Percentiles rank a stretch among this genome's conserved stretches.
Conservation (phyloP, 257 asterid species). For the Ocimum tenuiflorum region DNA sequence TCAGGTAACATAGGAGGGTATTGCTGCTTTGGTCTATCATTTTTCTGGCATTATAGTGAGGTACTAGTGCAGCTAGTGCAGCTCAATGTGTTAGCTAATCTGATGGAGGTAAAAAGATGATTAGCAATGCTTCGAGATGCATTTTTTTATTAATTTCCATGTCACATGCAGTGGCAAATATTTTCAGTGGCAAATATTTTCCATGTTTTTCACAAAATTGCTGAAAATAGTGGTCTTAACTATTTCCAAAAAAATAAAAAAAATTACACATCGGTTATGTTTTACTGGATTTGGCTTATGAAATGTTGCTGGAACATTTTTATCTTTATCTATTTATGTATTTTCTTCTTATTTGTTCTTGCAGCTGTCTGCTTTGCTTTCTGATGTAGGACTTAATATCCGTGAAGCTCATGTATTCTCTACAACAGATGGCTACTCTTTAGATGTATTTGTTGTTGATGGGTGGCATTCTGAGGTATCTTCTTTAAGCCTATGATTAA, state of each 20-base stretch:
- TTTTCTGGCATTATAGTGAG: neutral
- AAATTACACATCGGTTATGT: neutral
- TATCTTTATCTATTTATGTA: neutral
- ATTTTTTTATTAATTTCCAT: no score
- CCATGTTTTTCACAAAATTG: no score
- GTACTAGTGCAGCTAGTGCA: neutral
- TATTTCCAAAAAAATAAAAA: neutral
- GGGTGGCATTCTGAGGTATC: slow-evolving; percentile 92
- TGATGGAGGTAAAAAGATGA: neutral
- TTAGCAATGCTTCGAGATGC: neutral
- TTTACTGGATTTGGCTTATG: neutral
- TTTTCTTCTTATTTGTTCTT: neutral
- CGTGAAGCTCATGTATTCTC: slow-evolving; percentile 99
- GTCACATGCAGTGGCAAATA: no score
- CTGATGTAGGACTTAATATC: slow-evolving; percentile 87
- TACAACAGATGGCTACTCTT: slow-evolving; percentile 81
- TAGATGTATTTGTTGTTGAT: slow-evolving; percentile 90
- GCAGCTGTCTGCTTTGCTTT: slow-evolving; percentile 95
- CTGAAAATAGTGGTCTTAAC: no score
- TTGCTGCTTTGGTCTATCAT: no score
- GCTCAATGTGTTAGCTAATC: neutral
- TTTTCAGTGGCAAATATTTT: no score
- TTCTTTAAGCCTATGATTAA: slow-evolving; percentile 12
- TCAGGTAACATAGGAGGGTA: slow-evolving; percentile 42
- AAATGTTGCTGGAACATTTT: neutral